Percentiles rank a stretch among this genome's conserved stretches.
These are phyloP conservation scores for Monilinia aucupariae DNA, from an alignment of 2,329 filamentous ascomycete genomes.

Conservation along the genomic window DNA sequence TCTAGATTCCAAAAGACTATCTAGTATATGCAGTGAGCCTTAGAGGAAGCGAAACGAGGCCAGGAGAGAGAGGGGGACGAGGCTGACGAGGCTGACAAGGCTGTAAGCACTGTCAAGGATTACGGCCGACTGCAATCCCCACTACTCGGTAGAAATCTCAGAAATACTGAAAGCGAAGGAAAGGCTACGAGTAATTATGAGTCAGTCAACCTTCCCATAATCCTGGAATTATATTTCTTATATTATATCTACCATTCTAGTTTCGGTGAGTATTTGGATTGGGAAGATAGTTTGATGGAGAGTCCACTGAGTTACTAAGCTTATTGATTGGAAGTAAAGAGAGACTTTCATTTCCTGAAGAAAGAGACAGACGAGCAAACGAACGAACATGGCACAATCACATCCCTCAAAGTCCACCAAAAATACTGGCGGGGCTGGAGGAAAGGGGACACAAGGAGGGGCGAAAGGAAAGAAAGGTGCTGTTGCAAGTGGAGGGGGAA, in stretches of 20 bases:
- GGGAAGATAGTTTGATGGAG: neutral
- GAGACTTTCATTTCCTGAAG: neutral
- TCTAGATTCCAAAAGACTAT: constrained; percentile 11
- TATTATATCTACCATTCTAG: neutral
- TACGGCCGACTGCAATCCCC: constrained; percentile 1
- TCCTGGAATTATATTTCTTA: neutral
- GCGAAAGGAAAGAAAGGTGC: constrained; percentile 31
- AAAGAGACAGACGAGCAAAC: neutral
- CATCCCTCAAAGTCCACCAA: constrained; percentile 25
- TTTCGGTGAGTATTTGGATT: neutral
- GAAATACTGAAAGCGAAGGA: constrained; percentile 1
- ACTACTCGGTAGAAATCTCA: neutral
- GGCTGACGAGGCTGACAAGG: neutral
- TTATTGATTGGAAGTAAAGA: too few species aligned
- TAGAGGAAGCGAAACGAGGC: neutral
- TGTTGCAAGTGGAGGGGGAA: constrained; percentile 29
- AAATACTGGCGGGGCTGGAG: constrained; percentile 24
- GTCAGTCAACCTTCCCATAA: neutral
- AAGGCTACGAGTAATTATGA: neutral
- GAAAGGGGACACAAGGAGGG: constrained; percentile 2
- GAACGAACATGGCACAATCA: constrained; percentile 22
- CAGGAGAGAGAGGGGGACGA: neutral
- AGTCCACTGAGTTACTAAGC: neutral
- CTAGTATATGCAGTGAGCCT: constrained; percentile 1
- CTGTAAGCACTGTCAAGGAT: neutral